phyloP scores from a whole-genome alignment of 2,329 filamentous ascomycete species.

The Dissoconium aciculare region DNA sequence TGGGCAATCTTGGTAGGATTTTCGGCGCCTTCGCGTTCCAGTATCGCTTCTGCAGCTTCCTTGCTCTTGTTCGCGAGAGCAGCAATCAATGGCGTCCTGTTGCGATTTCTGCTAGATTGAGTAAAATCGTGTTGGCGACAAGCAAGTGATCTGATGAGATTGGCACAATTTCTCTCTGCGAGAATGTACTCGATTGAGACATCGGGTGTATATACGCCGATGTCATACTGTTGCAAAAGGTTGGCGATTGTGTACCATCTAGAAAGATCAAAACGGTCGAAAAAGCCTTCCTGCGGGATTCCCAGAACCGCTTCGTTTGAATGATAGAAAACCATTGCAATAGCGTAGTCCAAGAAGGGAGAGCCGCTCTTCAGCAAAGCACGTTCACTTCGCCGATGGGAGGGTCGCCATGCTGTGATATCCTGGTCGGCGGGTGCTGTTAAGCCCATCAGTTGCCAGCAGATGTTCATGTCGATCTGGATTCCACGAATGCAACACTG shows the following conservation, averaged over 20 bases:
- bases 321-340: constrained; percentile 28
- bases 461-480: constrained; percentile 1
- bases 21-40: background rate
- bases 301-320: constrained; percentile 23
- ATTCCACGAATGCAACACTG: constrained; percentile 2
- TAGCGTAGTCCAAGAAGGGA: constrained; percentile 36
- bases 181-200: constrained; percentile 25
- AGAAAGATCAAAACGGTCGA: constrained; percentile 18
- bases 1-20: constrained; percentile 1
- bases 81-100: constrained; percentile 1
- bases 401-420: constrained; percentile 1
- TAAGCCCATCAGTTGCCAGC: constrained; percentile 1
- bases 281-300: constrained; percentile 21
- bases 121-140: constrained; percentile 1
- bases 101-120: background rate
- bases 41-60: constrained; percentile 1
- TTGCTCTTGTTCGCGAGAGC: constrained; percentile 1
- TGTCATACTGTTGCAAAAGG: constrained; percentile 17
- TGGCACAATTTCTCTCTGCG: constrained; percentile 18
- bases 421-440: background rate
- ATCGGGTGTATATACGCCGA: constrained; percentile 15
- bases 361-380: constrained; percentile 14
- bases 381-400: constrained; percentile 1
- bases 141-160: constrained; percentile 1
- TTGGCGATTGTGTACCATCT: constrained; percentile 23